These are phyloP conservation scores for Chaetoscypha palmicola DNA, from an alignment of 2,329 filamentous ascomycete species.

Conservation along the genomic window DNA sequence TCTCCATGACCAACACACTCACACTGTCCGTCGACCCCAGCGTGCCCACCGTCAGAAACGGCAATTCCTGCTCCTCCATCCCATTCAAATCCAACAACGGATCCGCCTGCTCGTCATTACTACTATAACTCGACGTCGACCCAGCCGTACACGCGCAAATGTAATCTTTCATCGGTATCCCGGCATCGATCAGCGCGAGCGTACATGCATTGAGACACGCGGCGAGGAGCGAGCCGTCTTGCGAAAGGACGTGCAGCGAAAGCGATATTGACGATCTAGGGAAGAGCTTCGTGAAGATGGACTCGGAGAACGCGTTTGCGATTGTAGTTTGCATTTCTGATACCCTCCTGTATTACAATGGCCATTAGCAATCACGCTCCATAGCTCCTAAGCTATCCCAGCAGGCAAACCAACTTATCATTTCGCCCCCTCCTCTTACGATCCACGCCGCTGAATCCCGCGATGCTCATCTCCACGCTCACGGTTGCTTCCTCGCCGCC, in stretches of 20 bases:
- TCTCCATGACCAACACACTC: slow-evolving; percentile 77
- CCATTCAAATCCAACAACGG: slow-evolving; percentile 74
- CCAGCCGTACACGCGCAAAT: slow-evolving; percentile 83
- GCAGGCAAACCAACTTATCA: slow-evolving; percentile 71
- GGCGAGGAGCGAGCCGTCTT: slow-evolving; percentile 85
- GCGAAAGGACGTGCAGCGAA: slow-evolving; percentile 76
- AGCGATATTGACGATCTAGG: slow-evolving; percentile 80
- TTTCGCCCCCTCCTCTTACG: slow-evolving; percentile 66
- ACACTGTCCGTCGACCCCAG: slow-evolving; percentile 68
- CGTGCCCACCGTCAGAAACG: slow-evolving; percentile 80
- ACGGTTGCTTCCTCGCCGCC: slow-evolving; percentile 53
- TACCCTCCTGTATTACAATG: slow-evolving; percentile 53
- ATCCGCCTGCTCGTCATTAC: slow-evolving; percentile 62
- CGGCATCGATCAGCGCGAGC: slow-evolving; percentile 86
- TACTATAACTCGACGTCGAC: slow-evolving; percentile 60
- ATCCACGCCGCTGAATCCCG: slow-evolving; percentile 83
- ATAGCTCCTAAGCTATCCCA: neutral
- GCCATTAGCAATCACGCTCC: neutral
- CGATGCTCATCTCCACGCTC: slow-evolving; percentile 74
- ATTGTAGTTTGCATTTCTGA: slow-evolving; percentile 77
- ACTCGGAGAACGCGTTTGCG: slow-evolving; percentile 65
- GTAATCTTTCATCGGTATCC: slow-evolving; percentile 91
- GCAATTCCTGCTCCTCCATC: slow-evolving; percentile 79
- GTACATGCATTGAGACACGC: slow-evolving; percentile 87
- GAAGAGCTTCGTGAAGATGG: slow-evolving; percentile 80